Evolutionary conservation across 2,329 filamentous ascomycete genomes (phyloP), one percentile per base, ranked within the genome.

Genomic region (Elsinoe perseae): DNA sequence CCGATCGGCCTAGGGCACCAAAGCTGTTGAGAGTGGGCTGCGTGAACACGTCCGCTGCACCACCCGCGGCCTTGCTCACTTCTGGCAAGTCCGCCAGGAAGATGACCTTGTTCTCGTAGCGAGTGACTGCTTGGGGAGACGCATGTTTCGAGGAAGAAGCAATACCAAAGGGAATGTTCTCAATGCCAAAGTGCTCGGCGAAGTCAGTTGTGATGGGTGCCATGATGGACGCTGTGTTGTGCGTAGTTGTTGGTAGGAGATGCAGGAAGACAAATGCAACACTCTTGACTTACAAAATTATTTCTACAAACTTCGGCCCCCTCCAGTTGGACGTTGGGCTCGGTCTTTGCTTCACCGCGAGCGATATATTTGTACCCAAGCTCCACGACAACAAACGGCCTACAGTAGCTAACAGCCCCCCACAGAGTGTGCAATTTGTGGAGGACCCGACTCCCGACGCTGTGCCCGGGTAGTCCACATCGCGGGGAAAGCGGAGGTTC

Each of bases 151-250:
- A 42, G 0, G 71, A 74, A 0, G 75, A 79, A 21, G 74, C 77
- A 10, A 81, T 72, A 8, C 78, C 77, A 50, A 77, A 81, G 0
- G 79, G 78, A 36, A 81, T 75, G 58, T 81, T 81, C 18, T 70
- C 64, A 38, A 77, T 63, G 0, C 77, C 79, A 61, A 81, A 81
- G 59, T 78, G 75, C 50, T 48, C 36, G 2, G 46, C 54, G 50
- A 59, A 61, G 52, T 57, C 53, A 27, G 48, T 12, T 36, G 40
- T 25, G 20, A 44, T 44, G 28, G 48, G 28, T 52, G 48, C 48
- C 48, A 52, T 52, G 25, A 14, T 52, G 16, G 7, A 21, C 18
- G 36, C 25, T 36, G 30, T 52, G 14, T 21, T 23, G 18, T 18
- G 25, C 16, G 32, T 30, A 32, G 14, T 16, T 21, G 2, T n/a